Evolutionary conservation across 305 asterid genomes (phyloP).

Genomic region (Fraxinus xanthoxyloides): DNA sequence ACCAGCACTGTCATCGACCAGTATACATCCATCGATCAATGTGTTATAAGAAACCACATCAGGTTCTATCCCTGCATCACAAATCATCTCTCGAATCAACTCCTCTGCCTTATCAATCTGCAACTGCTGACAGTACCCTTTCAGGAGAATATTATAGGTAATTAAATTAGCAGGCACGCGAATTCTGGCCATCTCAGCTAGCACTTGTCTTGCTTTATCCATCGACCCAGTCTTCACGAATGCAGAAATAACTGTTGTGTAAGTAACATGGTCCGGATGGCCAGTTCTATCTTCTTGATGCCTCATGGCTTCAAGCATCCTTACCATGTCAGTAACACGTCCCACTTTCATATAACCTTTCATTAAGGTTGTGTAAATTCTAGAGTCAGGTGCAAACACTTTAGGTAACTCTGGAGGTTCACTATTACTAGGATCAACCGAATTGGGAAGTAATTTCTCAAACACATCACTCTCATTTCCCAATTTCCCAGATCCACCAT

Average conservation of each 20-base stretch:
- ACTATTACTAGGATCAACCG: constrained; percentile 23
- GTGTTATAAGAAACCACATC: constrained; percentile 94
- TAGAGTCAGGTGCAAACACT: constrained; percentile 57
- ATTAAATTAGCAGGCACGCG: constrained; percentile 72
- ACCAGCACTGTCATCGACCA: constrained; percentile 75
- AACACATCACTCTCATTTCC: constrained; percentile 30
- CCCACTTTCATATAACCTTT: constrained; percentile 92
- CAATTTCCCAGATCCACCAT: background rate
- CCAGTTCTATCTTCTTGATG: constrained; percentile 57
- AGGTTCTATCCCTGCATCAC: constrained; percentile 61
- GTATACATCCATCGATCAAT: constrained; percentile 80
- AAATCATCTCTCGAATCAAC: constrained; percentile 62
- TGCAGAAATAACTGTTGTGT: constrained; percentile 86
- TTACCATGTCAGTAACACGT: constrained; percentile 71
- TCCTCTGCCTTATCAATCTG: constrained; percentile 87
- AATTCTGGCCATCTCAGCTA: constrained; percentile 63
- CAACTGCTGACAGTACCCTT: constrained; percentile 84
- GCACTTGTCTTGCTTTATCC: constrained; percentile 74
- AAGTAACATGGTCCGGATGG: constrained; percentile 89
- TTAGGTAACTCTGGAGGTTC: constrained; percentile 62
- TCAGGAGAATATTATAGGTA: constrained; percentile 83
- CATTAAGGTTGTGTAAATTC: constrained; percentile 89
- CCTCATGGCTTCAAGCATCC: constrained; percentile 94
- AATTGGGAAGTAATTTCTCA: constrained; percentile 63
- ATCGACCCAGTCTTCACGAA: constrained; percentile 73